Base-by-base conservation (phyloP, 2,329 filamentous ascomycete genomes). In the Myriangium duriaei region DNA sequence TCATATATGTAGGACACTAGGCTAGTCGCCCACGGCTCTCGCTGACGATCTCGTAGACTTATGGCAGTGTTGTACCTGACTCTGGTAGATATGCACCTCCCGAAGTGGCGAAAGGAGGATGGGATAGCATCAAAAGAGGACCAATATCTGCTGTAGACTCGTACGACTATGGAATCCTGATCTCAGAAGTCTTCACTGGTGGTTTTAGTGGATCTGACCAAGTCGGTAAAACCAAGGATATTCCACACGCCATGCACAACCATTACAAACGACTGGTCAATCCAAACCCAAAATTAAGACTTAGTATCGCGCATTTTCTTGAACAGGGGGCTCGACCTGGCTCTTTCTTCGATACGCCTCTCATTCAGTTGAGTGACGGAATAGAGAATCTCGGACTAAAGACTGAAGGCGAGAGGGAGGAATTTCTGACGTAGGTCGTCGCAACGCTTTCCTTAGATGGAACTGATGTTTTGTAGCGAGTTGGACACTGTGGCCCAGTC, bases 341-440 rank as follows among this genome's bases (percentile, higher is more conserved):
- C 12, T 78, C 84, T 0, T 98, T 96, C 59, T 96, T 98, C 49
- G 82, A 95, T 51, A 94, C 83, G 3, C 78, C 88, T 0, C 63
- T 98, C 11, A 96, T 98, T 50, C 85, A 88, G 46, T 65, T 98
- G 49, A 91, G 87, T 0, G 83, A 96, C 45, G 86, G 85, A 21
- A 84, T 96, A 39, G 91, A 98, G 40, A 95, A 81, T 49, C 67
- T 98, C 24, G 88, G 88, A 1, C 70, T 96, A 48, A 98, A 95
- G 61, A 76, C 71, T 14, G 81, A 88, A 39, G 69, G 72, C 5
- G 91, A 98, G 59, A 73, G 85, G 43, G 86, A 95, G 41, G 73
- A 77, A 34, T 88, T 98, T 47, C 65, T 98, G 7, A 76, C 76
- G 79, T 75, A 57, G 43, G 62, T 56, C 37, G 7, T 14, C 15